These are phyloP conservation scores for Verruconis gallopava DNA, from an alignment of 2,329 filamentous ascomycete species.

Conservation along the genomic window DNA sequence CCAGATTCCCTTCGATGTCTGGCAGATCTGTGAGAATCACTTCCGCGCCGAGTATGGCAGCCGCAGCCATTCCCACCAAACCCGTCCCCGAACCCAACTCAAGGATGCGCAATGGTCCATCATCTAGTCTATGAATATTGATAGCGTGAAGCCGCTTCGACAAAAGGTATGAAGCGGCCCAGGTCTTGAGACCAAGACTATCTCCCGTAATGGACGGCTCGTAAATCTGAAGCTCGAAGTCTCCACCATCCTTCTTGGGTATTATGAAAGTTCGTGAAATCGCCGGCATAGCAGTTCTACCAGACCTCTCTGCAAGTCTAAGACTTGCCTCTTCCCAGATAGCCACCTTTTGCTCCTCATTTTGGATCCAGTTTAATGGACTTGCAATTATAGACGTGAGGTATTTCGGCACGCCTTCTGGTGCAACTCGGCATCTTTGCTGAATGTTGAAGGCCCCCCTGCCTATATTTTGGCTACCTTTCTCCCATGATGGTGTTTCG, in stretches of 20 bases:
- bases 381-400: slow-evolving; percentile 57
- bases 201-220: slow-evolving; percentile 84
- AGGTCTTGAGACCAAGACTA: slow-evolving; percentile 84
- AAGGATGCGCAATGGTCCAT: slow-evolving; percentile 32
- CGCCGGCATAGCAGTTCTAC: slow-evolving; percentile 55
- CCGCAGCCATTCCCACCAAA: slow-evolving; percentile 76
- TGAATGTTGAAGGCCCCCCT: neutral
- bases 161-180: slow-evolving; percentile 81
- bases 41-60: slow-evolving; percentile 51
- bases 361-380: slow-evolving; percentile 53
- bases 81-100: slow-evolving; percentile 88
- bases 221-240: slow-evolving; percentile 56
- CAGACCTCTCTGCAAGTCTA: slow-evolving; percentile 74
- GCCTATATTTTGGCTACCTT: slow-evolving; percentile 18
- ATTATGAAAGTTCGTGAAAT: slow-evolving; percentile 50
- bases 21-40: slow-evolving; percentile 74
- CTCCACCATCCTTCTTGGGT: slow-evolving; percentile 26
- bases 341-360: slow-evolving; percentile 51
- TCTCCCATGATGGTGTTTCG: slow-evolving; percentile 56
- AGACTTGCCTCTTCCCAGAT: slow-evolving; percentile 70
- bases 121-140: slow-evolving; percentile 11
- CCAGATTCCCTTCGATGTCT: slow-evolving; percentile 69
- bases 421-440: slow-evolving; percentile 25
- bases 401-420: slow-evolving; percentile 47
- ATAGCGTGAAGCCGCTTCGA: slow-evolving; percentile 51